Conservation (phyloP, 495 filamentous ascomycete species). For the Astrocystis sublimbata region DNA sequence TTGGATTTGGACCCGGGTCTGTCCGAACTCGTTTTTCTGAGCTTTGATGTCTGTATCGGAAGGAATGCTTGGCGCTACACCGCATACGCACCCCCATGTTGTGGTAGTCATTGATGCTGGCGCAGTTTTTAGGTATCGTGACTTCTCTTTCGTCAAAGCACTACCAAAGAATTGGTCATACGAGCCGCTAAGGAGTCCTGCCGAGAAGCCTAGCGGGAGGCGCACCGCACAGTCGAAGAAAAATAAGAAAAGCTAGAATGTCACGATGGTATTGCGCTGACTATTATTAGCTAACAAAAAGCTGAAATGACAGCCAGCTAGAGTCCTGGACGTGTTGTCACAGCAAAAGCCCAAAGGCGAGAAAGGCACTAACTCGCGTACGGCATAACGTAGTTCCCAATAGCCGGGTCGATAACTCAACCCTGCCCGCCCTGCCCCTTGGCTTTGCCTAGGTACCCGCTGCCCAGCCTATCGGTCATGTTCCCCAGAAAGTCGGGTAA, state of each 20-base stretch:
- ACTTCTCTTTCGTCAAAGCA: background rate
- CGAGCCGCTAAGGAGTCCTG: background rate
- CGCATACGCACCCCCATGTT: too few species aligned
- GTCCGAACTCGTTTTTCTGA: background rate
- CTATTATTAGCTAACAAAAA: background rate
- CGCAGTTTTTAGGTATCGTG: background rate
- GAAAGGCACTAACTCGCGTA: constrained; percentile 3
- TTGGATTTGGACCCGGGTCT: background rate
- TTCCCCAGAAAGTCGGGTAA: constrained; percentile 21
- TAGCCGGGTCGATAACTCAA: constrained; percentile 8
- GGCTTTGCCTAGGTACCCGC: background rate
- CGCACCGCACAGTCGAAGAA: background rate
- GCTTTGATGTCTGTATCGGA: constrained; percentile 1
- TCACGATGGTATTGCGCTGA: constrained; percentile 12
- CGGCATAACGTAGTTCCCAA: background rate
- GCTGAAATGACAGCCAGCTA: constrained; percentile 5
- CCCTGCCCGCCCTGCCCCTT: too few species aligned
- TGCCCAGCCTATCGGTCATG: background rate
- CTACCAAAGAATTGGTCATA: constrained; percentile 2
- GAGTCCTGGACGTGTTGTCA: too few species aligned
- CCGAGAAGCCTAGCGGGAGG: background rate
- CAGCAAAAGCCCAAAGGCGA: background rate
- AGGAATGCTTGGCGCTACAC: constrained; percentile 2
- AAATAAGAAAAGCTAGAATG: constrained; percentile 1
- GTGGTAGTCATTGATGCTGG: background rate